phyloP scores from a whole-genome alignment of 352 stramenopile species.

The Thraustotheca clavata region DNA sequence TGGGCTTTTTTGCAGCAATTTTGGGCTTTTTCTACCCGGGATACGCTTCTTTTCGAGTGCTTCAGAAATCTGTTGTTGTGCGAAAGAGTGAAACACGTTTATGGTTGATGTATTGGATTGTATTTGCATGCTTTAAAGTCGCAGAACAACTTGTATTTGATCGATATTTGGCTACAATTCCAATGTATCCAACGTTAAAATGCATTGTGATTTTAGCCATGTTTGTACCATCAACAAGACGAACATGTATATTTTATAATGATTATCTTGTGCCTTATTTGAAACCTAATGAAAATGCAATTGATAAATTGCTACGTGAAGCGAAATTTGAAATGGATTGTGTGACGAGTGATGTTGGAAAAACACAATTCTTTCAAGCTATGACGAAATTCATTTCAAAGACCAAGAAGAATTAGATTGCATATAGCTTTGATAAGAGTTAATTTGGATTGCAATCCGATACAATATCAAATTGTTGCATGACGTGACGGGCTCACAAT shows the following conservation, averaged over 20 bases:
- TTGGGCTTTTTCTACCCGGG: constrained; percentile 65
- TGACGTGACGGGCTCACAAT: too few relatives aligned
- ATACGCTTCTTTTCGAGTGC: constrained; percentile 79
- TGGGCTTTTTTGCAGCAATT: constrained; percentile 57
- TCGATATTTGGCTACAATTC: constrained; percentile 57
- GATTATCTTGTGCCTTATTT: constrained; percentile 35
- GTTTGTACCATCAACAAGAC: constrained; percentile 74
- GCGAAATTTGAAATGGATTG: constrained; percentile 15
- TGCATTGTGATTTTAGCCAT: constrained; percentile 74
- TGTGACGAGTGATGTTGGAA: not conserved
- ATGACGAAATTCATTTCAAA: not conserved
- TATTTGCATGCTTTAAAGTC: constrained; percentile 28
- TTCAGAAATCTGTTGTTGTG: constrained; percentile 41
- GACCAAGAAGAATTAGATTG: too few relatives aligned
- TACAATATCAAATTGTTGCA: too few relatives aligned
- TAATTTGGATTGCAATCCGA: too few relatives aligned
- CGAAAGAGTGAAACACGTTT: constrained; percentile 47
- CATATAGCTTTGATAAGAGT: too few relatives aligned
- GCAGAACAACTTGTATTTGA: constrained; percentile 66
- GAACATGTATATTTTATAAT: constrained; percentile 73
- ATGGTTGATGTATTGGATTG: constrained; percentile 23
- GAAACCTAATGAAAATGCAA: constrained; percentile 10
- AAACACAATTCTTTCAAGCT: constrained; percentile 13
- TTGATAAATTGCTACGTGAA: constrained; percentile 29
- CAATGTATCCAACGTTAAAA: constrained; percentile 64